Evolutionary conservation across 768 basidiomycete species (phyloP), one percentile per base, ranked within the genome.

Genomic region (Suillus plorans): DNA sequence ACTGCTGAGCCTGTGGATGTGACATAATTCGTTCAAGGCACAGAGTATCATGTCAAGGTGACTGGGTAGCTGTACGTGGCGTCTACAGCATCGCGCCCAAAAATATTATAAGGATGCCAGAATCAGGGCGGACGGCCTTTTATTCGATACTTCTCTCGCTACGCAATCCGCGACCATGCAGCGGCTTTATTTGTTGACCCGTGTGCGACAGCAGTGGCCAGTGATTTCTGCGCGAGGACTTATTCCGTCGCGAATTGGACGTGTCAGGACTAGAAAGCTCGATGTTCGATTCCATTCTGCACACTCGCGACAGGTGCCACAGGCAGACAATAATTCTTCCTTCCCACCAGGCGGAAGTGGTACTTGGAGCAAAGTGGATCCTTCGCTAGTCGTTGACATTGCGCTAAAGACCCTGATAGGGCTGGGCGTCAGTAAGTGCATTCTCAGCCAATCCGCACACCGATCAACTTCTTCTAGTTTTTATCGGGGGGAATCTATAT

Each of bases 401-500:
- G 53, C 53, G 20, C 20, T 55, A 31, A 55, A 55, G 31, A 55
- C 53, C 31, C 31, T 55, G 53, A 34, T 55, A 13, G 53, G 53
- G 31, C 12, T 55, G 18, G 53, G 53, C 12, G 31, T 55, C 53
- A 34, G 53, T 55, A 34, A 55, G 53, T 55, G 20, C 53, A 55
- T 5, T 34, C 34, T 55, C 20, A 55, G 20, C 34, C 34, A 34
- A 55, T 36, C 20, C 31, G 20, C 34, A 34, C 53, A 34, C 3
- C 3, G 3, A 55, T 36, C 53, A 34, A 34, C 10, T 55, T 13
- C 20, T 55, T 64, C 9, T 66, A 89, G 86, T 89, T 8, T 90
- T 93, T 69, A 70, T 85, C 16, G 90, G 91, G 47, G 92, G 93
- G 57, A 79, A 90, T 12, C 84, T 82, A 31, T 93, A 93, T 76